phyloP scores from a whole-genome alignment of 495 filamentous ascomycete genomes.

The Penicillium psychrofluorescens region DNA sequence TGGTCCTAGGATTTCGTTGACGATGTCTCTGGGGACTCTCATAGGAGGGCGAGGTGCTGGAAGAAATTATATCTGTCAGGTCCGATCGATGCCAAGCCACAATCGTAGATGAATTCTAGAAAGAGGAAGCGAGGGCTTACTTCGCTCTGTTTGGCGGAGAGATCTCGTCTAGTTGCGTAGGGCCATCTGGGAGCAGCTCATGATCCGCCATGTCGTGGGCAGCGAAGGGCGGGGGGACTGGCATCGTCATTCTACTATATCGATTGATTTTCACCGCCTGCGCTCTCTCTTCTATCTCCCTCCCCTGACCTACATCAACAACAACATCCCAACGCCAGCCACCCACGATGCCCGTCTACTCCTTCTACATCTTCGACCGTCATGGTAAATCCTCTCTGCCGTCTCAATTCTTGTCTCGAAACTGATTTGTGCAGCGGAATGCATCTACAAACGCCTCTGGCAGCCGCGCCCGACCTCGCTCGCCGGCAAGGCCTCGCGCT shows the following conservation, averaged over 20 bases:
- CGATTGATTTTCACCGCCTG: constrained; percentile 17
- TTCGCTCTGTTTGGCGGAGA: too few species aligned
- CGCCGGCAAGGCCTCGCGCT: constrained; percentile 31
- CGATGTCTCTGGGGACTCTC: constrained; percentile 73
- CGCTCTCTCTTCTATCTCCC: too few species aligned
- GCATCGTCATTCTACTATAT: background rate
- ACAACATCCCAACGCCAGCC: constrained; percentile 1
- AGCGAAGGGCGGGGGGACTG: too few species aligned
- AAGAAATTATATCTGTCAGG: background rate
- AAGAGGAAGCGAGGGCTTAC: too few species aligned
- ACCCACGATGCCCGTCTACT: constrained; percentile 78
- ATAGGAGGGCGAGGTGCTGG: constrained; percentile 45
- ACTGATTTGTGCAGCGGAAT: constrained; percentile 60
- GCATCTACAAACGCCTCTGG: constrained; percentile 91
- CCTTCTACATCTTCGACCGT: constrained; percentile 97
- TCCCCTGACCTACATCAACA: constrained; percentile 21
- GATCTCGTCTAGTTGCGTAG: too few species aligned
- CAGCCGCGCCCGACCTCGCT: constrained; percentile 40
- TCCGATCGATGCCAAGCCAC: too few species aligned
- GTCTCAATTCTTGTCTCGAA: background rate
- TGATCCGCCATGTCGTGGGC: too few species aligned
- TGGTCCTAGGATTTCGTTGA: constrained; percentile 59
- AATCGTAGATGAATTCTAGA: too few species aligned
- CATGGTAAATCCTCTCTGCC: constrained; percentile 60
- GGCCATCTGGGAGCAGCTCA: too few species aligned